Percentiles rank a stretch among this genome's conserved stretches.
Conservation (phyloP, 2,329 filamentous ascomycete genomes). For the Rutstroemia sp. region DNA sequence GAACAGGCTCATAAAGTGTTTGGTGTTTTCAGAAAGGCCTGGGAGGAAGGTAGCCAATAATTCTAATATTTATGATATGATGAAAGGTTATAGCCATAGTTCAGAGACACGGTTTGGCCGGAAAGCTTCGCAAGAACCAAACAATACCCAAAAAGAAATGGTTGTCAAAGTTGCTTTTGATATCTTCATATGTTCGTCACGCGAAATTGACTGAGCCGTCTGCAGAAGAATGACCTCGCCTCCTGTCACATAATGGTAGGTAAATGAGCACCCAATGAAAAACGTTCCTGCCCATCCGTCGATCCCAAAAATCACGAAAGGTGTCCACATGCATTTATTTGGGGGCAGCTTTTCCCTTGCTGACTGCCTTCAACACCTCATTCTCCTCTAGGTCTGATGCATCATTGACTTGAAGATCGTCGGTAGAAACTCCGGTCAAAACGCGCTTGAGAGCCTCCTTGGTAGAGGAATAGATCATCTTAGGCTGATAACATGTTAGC, state of each 20-base stretch:
- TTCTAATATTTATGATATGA: neutral
- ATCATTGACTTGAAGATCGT: conserved; percentile 75
- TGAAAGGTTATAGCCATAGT: neutral
- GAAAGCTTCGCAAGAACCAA: neutral
- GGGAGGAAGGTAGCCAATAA: conserved; percentile 24
- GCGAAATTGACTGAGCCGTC: conserved; percentile 8
- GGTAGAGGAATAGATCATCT: conserved; percentile 87
- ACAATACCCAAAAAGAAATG: neutral
- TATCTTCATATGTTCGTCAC: conserved; percentile 12
- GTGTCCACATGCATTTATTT: neutral
- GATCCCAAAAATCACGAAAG: conserved; percentile 3
- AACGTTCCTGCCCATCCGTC: conserved; percentile 1
- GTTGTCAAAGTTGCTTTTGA: conserved; percentile 10
- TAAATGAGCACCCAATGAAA: conserved; percentile 28
- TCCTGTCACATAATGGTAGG: conserved; percentile 12
- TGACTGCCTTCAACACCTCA: conserved; percentile 58
- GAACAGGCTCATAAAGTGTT: conserved; percentile 55
- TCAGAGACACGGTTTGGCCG: conserved; percentile 1
- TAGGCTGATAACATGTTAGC: conserved; percentile 46
- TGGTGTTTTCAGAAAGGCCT: conserved; percentile 59
- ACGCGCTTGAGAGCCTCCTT: conserved; percentile 79
- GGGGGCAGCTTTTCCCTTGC: conserved; percentile 38
- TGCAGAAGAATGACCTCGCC: conserved; percentile 7
- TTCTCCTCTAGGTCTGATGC: conserved; percentile 74
- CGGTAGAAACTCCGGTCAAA: conserved; percentile 65